Evolutionary conservation across 2,329 filamentous ascomycete genomes (phyloP), one percentile per base, ranked within the genome.

Genomic region (Phoma herbarum): DNA sequence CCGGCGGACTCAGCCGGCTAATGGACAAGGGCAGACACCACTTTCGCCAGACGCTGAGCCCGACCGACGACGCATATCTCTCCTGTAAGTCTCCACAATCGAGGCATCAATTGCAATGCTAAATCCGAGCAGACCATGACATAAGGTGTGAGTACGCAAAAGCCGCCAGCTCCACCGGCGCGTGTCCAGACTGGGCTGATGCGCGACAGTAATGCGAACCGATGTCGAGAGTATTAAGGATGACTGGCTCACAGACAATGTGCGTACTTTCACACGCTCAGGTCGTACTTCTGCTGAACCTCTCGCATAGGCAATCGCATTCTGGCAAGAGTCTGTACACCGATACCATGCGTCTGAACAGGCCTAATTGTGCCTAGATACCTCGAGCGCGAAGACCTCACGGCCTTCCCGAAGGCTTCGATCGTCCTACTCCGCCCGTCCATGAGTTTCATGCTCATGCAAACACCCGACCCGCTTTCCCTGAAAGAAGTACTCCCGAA

Each of bases 231-330:
- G 90, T 16, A 86, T 99, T 58, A 92, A 91, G 79, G 84, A 91
- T 78, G 95, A 97, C 82, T 99, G 95, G 95, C 83, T 99, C 51
- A 97, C 94, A 42, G 95, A 99, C 77, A 97, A 97, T 81, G 91
- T 93, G 82, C 46, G 63, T 45, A 58, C 45, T 23, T 9, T 26
- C 46, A 33, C 29, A 28, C 5, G n/a, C 18, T 16, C 29, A 18
- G 37, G 20, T 20, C 20, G 28, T n/a, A 43, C 48, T 33, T 2
- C 42, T 47, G 43, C 61, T 60, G 48, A 66, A 52, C 23, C 41
- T 42, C 16, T n/a, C 41, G 25, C 18, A 20, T 51, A 94, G 91
- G 93, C 93, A 69, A 98, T 99, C 66, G 90, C 92, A 49, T 98
- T 99, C 76, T 99, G 95, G 94, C 91, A 98, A 84, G 94, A 98